phyloP scores from a whole-genome alignment of 495 filamentous ascomycete genomes.

The Annulohypoxylon maeteangense region DNA sequence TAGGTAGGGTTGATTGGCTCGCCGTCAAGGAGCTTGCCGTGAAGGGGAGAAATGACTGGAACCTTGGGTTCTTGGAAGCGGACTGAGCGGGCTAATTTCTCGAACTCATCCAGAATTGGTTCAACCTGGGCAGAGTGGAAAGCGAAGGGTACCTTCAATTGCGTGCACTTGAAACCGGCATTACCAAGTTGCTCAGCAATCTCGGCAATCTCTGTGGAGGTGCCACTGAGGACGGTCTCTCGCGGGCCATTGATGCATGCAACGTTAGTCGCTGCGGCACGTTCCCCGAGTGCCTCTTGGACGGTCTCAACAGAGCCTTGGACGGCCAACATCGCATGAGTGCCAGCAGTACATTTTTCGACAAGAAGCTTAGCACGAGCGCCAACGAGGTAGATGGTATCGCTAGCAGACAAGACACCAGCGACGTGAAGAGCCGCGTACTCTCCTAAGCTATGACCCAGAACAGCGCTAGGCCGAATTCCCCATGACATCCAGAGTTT shows the following conservation, averaged over 20 bases:
- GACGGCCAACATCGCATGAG: slow-evolving; percentile 75
- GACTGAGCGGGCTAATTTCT: slow-evolving; percentile 66
- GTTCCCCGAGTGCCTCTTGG: slow-evolving; percentile 53
- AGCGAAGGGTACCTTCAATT: slow-evolving; percentile 78
- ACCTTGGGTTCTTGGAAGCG: slow-evolving; percentile 69
- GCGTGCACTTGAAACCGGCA: slow-evolving; percentile 72
- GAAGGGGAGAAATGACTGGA: slow-evolving; percentile 77
- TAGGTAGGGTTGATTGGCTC: slow-evolving; percentile 69
- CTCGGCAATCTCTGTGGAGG: slow-evolving; percentile 60
- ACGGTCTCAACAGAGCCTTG: slow-evolving; percentile 56
- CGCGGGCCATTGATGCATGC: slow-evolving; percentile 71
- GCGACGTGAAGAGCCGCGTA: slow-evolving; percentile 87
- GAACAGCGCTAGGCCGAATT: slow-evolving; percentile 76
- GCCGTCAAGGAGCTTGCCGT: slow-evolving; percentile 67
- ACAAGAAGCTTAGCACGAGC: slow-evolving; percentile 79
- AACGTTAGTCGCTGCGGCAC: slow-evolving; percentile 51
- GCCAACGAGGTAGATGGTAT: slow-evolving; percentile 84
- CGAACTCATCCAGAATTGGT: slow-evolving; percentile 75
- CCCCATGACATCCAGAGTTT: slow-evolving; percentile 84
- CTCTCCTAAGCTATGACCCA: slow-evolving; percentile 89
- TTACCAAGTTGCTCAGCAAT: slow-evolving; percentile 67
- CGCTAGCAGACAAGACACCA: slow-evolving; percentile 79
- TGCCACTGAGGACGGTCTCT: slow-evolving; percentile 72
- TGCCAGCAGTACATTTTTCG: slow-evolving; percentile 74
- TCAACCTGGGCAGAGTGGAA: slow-evolving; percentile 87